Conservation (phyloP, 129 eudicot genomes). For the Cynara cardunculus region DNA sequence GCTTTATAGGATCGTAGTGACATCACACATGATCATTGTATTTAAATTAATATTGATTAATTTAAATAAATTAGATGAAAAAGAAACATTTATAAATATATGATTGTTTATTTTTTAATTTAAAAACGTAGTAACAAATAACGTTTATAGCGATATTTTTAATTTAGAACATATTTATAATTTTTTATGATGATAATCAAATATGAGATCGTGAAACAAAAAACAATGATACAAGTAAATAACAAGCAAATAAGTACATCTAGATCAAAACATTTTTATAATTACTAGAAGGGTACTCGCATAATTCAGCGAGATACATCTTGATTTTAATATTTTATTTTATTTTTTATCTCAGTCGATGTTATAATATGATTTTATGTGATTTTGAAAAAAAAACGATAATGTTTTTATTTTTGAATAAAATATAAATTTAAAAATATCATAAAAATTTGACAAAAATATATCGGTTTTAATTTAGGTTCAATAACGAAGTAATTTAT, state of each 20-base stretch:
- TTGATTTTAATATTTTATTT: no score
- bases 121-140: background rate
- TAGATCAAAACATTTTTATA: background rate
- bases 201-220: background rate
- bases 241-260: background rate
- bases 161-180: background rate
- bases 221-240: background rate
- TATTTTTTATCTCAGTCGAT: no score
- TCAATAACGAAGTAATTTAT: no score
- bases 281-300: no score
- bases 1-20: no score
- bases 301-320: no score
- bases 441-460: no score
- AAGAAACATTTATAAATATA: background rate
- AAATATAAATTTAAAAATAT: no score
- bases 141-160: background rate
- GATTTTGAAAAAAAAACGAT: no score
- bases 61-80: background rate
- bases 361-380: no score
- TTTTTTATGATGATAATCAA: background rate
- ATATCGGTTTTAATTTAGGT: no score
- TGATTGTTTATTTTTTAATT: background rate
- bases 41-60: background rate
- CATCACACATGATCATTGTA: background rate
- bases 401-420: no score